Base-by-base conservation (phyloP, 202 grass and related monocot species). In the Digitaria exilis region DNA sequence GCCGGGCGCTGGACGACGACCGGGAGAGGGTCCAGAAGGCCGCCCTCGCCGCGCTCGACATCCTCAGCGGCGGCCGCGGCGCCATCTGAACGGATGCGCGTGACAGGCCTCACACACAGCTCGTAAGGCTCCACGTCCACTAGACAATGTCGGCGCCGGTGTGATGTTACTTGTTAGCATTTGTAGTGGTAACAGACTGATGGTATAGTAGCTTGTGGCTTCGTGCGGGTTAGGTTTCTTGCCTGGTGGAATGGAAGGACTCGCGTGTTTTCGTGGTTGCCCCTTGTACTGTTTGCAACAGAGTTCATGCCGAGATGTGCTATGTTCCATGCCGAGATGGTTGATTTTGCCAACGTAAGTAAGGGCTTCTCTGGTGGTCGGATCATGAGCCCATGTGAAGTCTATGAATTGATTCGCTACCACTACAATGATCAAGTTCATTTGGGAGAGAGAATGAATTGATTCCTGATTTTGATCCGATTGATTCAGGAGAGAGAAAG, bases 1-100 rank as follows among this genome's bases (percentile, higher is more conserved):
- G 71, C 69, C 84, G 67, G 17, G 55, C 71, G 16, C 64, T 98
- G 37, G 89, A 93, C 26, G 95, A 91, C 69, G 90, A 95, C 28
- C 91, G 86, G 74, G 90, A 91, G 29, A 52, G 84, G 67, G 58
- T 96, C 52, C 90, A 98, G 82, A 95, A 91, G 82, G 90, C 91
- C 34, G 92, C 90, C 54, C n/a, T 98, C 13, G 87, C 90, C 48
- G 92, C 90, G 16, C 84, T 98, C 65, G 65, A 98, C 56, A 91
- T 98, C 56, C 90, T 97, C 58, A 84, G 69, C 76, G 89, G 83
- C 9, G 61, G 26, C 22, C 31, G 22, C 49, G 39, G 45, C 49
- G 69, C 39, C 63, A 24, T 42, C 71, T 78, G 56, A 80, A 35
- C 16, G 21, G 4, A 3, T 17, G 3, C 6, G 1, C 19, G 25